Percentiles rank a stretch among this genome's conserved stretches.
Conservation (phyloP, 768 basidiomycete species). For the Boletus speciosus region DNA sequence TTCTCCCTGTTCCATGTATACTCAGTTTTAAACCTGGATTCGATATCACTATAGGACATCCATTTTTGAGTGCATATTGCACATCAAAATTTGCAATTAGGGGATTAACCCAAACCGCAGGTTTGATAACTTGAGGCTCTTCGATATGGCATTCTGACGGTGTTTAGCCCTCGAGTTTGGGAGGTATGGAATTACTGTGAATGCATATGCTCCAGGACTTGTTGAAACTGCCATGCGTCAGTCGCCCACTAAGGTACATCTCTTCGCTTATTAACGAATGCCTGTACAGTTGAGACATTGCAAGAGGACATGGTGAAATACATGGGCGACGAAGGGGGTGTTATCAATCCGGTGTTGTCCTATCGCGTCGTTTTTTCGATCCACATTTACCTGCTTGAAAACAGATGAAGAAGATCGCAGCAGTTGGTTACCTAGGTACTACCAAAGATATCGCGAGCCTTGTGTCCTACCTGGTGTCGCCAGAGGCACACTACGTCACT, state of each 20-base stretch:
- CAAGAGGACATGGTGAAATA: slow-evolving; percentile 8
- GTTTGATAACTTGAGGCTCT: not conserved
- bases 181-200: slow-evolving; percentile 31
- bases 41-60: slow-evolving; percentile 25
- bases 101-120: slow-evolving; percentile 38
- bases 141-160: not conserved
- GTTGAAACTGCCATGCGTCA: slow-evolving; percentile 30
- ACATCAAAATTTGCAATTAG: slow-evolving; percentile 43
- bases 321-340: slow-evolving; percentile 12
- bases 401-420: slow-evolving; percentile 10
- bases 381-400: not conserved
- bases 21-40: not conserved
- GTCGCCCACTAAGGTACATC: not conserved
- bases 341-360: slow-evolving; percentile 13
- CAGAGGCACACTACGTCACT: slow-evolving; percentile 34
- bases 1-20: not conserved
- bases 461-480: slow-evolving; percentile 35
- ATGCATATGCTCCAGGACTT: slow-evolving; percentile 34
- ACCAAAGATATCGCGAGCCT: slow-evolving; percentile 35
- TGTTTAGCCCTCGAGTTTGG: slow-evolving; percentile 32
- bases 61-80: slow-evolving; percentile 30
- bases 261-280: not conserved
- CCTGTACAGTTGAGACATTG: slow-evolving; percentile 14
- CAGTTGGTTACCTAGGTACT: slow-evolving; percentile 23
- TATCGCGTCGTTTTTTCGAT: not conserved